Evolutionary conservation across 768 basidiomycete genomes (phyloP).

Genomic region (Pleurotus ostreatus): DNA sequence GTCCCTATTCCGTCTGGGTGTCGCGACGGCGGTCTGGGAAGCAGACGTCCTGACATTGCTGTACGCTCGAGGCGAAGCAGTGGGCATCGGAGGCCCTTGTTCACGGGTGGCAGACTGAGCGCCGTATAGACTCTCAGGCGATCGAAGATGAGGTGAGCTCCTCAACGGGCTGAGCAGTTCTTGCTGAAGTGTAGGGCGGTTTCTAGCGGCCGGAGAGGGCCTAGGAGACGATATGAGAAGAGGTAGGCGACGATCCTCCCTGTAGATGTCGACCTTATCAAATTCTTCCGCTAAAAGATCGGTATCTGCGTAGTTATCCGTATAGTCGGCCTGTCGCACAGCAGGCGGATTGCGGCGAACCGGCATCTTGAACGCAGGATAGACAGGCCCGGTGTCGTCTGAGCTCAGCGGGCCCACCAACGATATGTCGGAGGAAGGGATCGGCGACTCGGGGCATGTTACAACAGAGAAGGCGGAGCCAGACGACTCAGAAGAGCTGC

Average conservation of each 20-base stretch:
- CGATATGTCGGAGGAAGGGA: not conserved
- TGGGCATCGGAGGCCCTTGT: not conserved
- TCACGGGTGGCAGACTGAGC: not conserved
- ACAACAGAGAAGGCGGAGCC: not conserved
- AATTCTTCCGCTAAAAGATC: not conserved
- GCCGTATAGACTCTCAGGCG: too few species aligned
- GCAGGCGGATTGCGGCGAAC: too few species aligned
- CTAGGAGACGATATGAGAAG: not conserved
- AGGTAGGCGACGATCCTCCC: not conserved
- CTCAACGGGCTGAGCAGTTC: not conserved
- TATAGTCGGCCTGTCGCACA: too few species aligned
- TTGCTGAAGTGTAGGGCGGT: not conserved
- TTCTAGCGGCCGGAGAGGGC: not conserved
- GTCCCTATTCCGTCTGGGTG: too few species aligned
- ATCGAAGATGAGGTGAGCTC: too few species aligned
- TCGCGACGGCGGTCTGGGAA: too few species aligned
- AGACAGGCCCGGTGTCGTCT: not conserved
- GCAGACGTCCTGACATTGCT: too few species aligned
- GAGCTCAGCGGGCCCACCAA: not conserved
- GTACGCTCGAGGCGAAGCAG: too few species aligned
- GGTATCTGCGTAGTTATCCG: not conserved
- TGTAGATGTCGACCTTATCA: not conserved
- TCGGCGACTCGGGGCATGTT: constrained; percentile 2
- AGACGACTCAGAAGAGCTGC: not conserved
- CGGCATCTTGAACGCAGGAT: not conserved